These are phyloP conservation scores for Clarireedia monteithiana DNA, from an alignment of 2,329 filamentous ascomycete species.

Conservation along the genomic window DNA sequence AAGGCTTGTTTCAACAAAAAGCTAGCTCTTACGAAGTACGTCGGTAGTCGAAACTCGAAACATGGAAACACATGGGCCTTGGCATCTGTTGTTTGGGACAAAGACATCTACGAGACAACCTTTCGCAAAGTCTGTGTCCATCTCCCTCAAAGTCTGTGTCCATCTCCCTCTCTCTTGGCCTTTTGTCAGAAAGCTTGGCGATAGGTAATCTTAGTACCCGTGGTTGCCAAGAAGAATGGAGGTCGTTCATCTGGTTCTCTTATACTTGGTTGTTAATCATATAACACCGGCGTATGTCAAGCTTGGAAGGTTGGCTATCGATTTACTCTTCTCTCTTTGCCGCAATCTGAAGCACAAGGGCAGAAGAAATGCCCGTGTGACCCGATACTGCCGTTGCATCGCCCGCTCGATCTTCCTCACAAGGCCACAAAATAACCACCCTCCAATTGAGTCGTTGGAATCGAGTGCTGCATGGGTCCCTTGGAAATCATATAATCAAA, in stretches of 20 bases:
- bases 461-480: too few relatives aligned
- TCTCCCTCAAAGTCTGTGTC: background rate
- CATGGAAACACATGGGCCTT: background rate
- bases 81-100: background rate
- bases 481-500: too few relatives aligned
- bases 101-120: background rate
- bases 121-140: background rate
- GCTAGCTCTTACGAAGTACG: background rate
- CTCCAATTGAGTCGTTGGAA: too few relatives aligned
- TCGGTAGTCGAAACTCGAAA: background rate
- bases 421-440: too few relatives aligned
- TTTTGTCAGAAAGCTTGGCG: constrained; percentile 5
- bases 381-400: too few relatives aligned
- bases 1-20: constrained; percentile 1
- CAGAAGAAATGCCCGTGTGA: too few relatives aligned
- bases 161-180: background rate
- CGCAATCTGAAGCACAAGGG: too few relatives aligned
- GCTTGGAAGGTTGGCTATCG: too few relatives aligned
- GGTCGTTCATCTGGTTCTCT: background rate
- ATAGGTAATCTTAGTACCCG: background rate
- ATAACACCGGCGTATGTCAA: background rate
- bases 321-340: too few relatives aligned
- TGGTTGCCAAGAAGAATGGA: background rate
- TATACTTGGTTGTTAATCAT: background rate
- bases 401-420: too few relatives aligned